Evolutionary conservation across 176 grass and related monocot species (phyloP), one percentile per base, ranked within the genome.

Genomic region (Aechmea fasciata): DNA sequence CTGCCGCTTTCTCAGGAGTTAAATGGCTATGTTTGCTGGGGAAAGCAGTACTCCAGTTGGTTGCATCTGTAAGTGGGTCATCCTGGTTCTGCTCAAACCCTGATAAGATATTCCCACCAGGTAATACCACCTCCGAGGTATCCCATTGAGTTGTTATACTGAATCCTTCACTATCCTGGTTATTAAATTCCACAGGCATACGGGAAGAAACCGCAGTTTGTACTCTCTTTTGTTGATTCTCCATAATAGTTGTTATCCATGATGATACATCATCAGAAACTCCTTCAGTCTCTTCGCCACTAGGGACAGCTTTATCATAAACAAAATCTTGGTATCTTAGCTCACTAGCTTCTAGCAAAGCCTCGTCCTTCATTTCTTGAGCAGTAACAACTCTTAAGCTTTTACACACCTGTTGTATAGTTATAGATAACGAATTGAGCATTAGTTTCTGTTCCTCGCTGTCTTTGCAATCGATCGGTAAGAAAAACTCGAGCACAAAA

Each of bases 401-500:
- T 25, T 57, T 74, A 57, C 87, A 86, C 29, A 71, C 57, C 64
- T 88, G 80, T 51, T 94, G 90, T 52, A 99, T 80, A 0, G 87
- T 94, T 11, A 71, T 68, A 55, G 95, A 94, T 66, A 99, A 67
- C 73, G 84, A 84, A 55, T 86, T 90, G 52, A 99, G 82, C 84
- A 94, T 83, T 47, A 69, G 26, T 65, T 70, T 85, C 57, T 94
- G 95, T 29, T 83, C 66, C 70, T 85, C 87, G 9, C 24, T 62
- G 1, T 84, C 51, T 77, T 66, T 54, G 73, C 90, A 91, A 72
- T 85, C 66, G 14, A 69, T 29, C 48, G 90, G 95, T 75, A 99
- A 68, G 80, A 99, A 99, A 52, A 99, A 99, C 72, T 99, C 95
- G 57, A 99, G 65, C 24, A 99, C 90, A 66, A 90, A 90, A 77